Conservation (phyloP, 306 rosid species). For the peach (Prunus persica) region DNA sequence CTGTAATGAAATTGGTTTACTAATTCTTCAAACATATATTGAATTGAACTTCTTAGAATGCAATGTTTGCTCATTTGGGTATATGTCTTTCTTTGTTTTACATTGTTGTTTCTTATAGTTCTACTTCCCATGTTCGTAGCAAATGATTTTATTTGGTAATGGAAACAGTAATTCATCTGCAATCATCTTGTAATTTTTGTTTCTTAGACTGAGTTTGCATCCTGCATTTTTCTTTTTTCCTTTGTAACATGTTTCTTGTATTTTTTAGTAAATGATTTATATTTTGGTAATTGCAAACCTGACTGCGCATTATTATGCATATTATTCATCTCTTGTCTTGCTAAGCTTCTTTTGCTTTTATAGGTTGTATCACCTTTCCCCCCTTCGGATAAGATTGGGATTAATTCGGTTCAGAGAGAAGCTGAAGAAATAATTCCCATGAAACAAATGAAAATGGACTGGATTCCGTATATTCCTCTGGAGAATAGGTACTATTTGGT, state of each 20-base stretch:
- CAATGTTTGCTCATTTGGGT: too few species aligned
- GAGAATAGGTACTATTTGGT: slow-evolving; percentile 31
- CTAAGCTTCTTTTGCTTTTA: neutral
- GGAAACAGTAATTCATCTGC: neutral
- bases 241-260: neutral
- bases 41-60: too few species aligned
- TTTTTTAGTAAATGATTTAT: neutral
- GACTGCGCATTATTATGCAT: neutral
- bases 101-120: too few species aligned
- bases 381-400: slow-evolving; percentile 85
- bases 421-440: slow-evolving; percentile 82
- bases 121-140: too few species aligned
- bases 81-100: too few species aligned
- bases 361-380: slow-evolving; percentile 76
- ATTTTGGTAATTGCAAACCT: neutral
- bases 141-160: too few species aligned
- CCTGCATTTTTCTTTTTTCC: neutral
- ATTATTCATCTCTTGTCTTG: neutral
- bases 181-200: neutral
- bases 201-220: neutral
- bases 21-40: neutral
- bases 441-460: slow-evolving; percentile 97
- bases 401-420: slow-evolving; percentile 90
- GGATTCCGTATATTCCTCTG: slow-evolving; percentile 89
- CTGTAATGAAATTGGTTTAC: neutral